A percentile compares a stretch with the other conserved stretches of the same genome.
These are phyloP conservation scores for Prosopis cineraria DNA, from an alignment of 306 rosid genomes.

Conservation along the genomic window DNA sequence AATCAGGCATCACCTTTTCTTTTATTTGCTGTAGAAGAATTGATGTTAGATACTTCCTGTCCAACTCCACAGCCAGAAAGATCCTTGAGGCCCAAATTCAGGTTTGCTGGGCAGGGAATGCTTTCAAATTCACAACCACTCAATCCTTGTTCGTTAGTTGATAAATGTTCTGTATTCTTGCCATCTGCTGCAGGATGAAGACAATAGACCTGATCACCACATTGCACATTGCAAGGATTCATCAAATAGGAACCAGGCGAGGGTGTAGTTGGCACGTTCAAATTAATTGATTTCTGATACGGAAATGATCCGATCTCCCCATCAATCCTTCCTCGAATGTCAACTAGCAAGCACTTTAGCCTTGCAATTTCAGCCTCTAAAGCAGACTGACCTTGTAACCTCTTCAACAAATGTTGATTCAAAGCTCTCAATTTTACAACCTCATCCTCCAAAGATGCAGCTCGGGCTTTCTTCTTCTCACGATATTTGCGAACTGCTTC, in stretches of 20 bases:
- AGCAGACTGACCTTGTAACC: slow-evolving; percentile 85
- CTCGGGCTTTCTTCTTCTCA: slow-evolving; percentile 93
- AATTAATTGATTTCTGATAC: slow-evolving; percentile 67
- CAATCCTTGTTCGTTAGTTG: slow-evolving; percentile 51
- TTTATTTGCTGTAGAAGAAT: slow-evolving; percentile 50
- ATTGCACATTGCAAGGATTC: slow-evolving; percentile 88
- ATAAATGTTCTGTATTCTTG: slow-evolving; percentile 47
- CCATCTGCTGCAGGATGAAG: slow-evolving; percentile 65
- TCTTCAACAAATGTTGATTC: slow-evolving; percentile 87
- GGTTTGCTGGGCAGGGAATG: slow-evolving; percentile 71
- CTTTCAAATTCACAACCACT: slow-evolving; percentile 82
- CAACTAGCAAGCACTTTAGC: slow-evolving; percentile 96
- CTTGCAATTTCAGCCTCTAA: slow-evolving; percentile 90
- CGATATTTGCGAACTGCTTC: slow-evolving; percentile 97
- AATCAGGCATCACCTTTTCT: slow-evolving; percentile 56
- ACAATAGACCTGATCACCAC: slow-evolving; percentile 81
- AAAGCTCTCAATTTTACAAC: slow-evolving; percentile 73
- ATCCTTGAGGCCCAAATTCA: slow-evolving; percentile 62
- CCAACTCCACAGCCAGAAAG: slow-evolving; percentile 63
- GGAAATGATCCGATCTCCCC: slow-evolving; percentile 96
- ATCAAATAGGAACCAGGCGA: slow-evolving; percentile 57
- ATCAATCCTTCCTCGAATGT: slow-evolving; percentile 94
- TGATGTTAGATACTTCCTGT: slow-evolving; percentile 44
- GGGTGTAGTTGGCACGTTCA: slow-evolving; percentile 39
- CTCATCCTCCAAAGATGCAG: slow-evolving; percentile 91